Evolutionary conservation across 768 basidiomycete species (phyloP).

Genomic region (Collybia nuda): DNA sequence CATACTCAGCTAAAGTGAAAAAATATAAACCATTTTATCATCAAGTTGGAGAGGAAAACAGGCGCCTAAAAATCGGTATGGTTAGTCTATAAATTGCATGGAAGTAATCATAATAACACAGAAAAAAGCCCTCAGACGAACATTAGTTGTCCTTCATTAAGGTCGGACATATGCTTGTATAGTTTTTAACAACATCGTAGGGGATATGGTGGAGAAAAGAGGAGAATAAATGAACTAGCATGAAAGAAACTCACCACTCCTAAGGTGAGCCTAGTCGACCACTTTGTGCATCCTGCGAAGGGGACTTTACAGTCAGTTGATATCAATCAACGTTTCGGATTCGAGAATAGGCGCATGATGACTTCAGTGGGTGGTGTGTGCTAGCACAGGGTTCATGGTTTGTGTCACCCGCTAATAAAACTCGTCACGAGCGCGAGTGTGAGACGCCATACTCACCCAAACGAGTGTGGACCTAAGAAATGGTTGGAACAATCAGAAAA

Average conservation of each 20-base stretch:
- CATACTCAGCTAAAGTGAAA: too few relatives aligned
- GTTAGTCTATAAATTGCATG: too few relatives aligned
- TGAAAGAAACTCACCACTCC: conserved; percentile 3
- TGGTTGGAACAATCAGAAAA: background rate
- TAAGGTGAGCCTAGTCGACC: background rate
- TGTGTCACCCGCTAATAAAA: conserved; percentile 36
- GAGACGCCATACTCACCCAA: conserved; percentile 10
- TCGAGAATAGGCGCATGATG: background rate
- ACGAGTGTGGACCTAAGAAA: background rate
- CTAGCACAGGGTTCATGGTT: conserved; percentile 33
- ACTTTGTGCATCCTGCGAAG: background rate
- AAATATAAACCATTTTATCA: too few relatives aligned
- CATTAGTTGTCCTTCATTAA: conserved; percentile 54
- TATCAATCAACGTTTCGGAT: conserved; percentile 1
- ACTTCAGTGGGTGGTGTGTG: conserved; percentile 46
- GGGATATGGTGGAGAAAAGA: conserved; percentile 15
- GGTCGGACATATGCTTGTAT: conserved; percentile 79
- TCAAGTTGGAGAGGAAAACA: too few relatives aligned
- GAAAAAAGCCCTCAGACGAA: conserved; percentile 45
- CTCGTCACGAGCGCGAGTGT: conserved; percentile 25
- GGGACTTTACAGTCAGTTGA: background rate
- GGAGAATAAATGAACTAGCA: conserved; percentile 2
- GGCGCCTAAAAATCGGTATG: too few relatives aligned
- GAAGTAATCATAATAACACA: background rate
- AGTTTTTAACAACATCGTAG: conserved; percentile 49